Evolutionary conservation across 176 grass and related monocot genomes (phyloP).

Genomic region (Zoysia japonica): DNA sequence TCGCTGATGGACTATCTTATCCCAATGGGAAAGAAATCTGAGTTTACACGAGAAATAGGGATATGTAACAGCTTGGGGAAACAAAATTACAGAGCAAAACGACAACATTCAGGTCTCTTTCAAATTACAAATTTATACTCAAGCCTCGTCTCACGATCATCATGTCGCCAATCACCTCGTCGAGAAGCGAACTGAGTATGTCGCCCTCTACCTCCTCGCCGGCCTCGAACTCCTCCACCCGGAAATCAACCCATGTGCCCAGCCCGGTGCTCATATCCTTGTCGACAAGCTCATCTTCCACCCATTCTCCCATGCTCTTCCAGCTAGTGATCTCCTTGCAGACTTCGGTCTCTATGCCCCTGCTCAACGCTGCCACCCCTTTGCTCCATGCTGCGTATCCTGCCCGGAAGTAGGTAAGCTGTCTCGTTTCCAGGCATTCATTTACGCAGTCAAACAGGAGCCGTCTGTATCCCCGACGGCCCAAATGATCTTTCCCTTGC

Average conservation of each 20-base stretch:
- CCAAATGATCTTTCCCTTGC: conserved; percentile 34
- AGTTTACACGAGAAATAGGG: conserved; percentile 29
- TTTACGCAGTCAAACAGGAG: conserved; percentile 65
- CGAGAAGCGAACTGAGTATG: conserved; percentile 64
- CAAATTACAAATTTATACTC: conserved; percentile 49
- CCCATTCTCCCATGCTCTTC: conserved; percentile 65
- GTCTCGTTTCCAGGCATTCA: conserved; percentile 65
- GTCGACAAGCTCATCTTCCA: conserved; percentile 73
- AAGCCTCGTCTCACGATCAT: conserved; percentile 35
- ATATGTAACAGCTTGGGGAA: conserved; percentile 40
- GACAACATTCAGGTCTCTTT: conserved; percentile 16
- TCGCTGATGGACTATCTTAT: neutral
- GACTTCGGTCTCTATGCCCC: conserved; percentile 40
- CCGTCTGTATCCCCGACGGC: conserved; percentile 36
- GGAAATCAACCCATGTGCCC: conserved; percentile 74
- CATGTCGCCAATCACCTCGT: conserved; percentile 71
- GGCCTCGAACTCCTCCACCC: conserved; percentile 56
- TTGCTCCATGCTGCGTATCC: conserved; percentile 79
- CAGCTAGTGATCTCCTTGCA: conserved; percentile 58
- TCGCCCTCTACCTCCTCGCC: conserved; percentile 53
- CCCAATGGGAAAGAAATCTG: conserved; percentile 11
- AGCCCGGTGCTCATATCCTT: conserved; percentile 77
- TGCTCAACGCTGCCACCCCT: conserved; percentile 46
- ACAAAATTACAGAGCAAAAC: conserved; percentile 39
- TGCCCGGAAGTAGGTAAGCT: conserved; percentile 55